Evolutionary conservation across 2,329 filamentous ascomycete genomes (phyloP).

Genomic region (Trichoderma pleuroti): DNA sequence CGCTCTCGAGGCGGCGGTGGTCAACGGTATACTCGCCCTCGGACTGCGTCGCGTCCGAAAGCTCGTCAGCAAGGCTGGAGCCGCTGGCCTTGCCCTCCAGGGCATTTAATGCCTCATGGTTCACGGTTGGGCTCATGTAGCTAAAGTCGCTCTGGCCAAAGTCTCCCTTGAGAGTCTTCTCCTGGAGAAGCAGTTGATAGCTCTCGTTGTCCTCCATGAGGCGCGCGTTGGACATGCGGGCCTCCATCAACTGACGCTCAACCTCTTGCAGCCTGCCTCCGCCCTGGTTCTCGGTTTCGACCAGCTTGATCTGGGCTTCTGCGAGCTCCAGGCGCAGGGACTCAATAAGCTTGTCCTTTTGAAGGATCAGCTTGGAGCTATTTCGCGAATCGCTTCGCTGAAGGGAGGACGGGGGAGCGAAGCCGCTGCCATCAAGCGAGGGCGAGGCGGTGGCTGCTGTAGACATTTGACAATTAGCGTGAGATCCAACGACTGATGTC

Average conservation of each 20-base stretch:
- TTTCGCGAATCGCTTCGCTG: constrained; percentile 86
- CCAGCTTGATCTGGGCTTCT: constrained; percentile 90
- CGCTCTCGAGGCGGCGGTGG: constrained; percentile 69
- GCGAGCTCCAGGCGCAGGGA: constrained; percentile 86
- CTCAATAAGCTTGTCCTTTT: constrained; percentile 97
- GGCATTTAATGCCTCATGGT: constrained; percentile 62
- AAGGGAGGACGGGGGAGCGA: constrained; percentile 79
- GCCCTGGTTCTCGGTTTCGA: constrained; percentile 90
- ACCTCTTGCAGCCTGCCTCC: constrained; percentile 84
- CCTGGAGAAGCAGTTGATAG: constrained; percentile 89
- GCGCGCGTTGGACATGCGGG: constrained; percentile 90
- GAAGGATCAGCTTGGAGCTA: constrained; percentile 83
- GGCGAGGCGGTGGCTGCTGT: constrained; percentile 56
- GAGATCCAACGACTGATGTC: neutral
- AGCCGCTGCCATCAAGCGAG: constrained; percentile 70
- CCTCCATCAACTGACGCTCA: constrained; percentile 86
- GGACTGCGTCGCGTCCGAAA: constrained; percentile 46
- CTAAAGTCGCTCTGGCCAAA: constrained; percentile 80
- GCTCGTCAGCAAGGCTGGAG: constrained; percentile 79
- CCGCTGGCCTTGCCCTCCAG: constrained; percentile 53
- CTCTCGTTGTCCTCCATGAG: constrained; percentile 99
- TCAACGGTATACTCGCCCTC: constrained; percentile 51
- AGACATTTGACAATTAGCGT: constrained; percentile 23
- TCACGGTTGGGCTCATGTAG: constrained; percentile 56
- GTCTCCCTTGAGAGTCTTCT: constrained; percentile 93